Evolutionary conservation across 2,329 filamentous ascomycete genomes (phyloP), one percentile per base, ranked within the genome.

Genomic region (Thielaviopsis cerberus): DNA sequence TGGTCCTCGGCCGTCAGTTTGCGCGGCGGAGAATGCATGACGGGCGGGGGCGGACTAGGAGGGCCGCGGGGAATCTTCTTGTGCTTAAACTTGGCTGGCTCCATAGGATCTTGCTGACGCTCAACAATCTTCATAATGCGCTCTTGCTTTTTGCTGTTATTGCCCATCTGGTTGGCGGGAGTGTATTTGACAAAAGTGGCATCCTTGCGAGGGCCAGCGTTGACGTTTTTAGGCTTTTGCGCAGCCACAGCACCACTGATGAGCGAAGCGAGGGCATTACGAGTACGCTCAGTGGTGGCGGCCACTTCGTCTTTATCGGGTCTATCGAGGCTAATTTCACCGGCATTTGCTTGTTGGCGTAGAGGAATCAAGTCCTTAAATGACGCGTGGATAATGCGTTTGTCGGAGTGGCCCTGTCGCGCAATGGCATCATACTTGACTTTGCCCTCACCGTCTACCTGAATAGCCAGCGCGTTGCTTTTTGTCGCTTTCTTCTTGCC

Each of bases 81-180:
- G 73, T 96, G 88, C 72, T 97, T 97, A 74, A 97, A 96, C 67
- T 96, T 97, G 1, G 92, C 91, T 1, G 92, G 92, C 67, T 96
- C 91, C 85, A 96, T 86, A 0, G 92, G 92, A 71, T 98, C 92
- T 64, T 85, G 79, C 69, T 97, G 91, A 58, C 88, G 79, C 69
- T 96, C 88, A 41, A 96, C 88, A 71, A 98, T 97, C 75, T 97
- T 97, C 81, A 98, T 94, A 63, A 98, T 95, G 15, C 92, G 83
- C 66, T 97, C 90, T 65, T 89, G 88, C 73, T 95, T 94, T 70
- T 83, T 85, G 45, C 80, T 82, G 69, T 89, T 76, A 66, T 81
- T 88, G 13, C 92, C 92, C 88, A 98, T 96, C 73, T 98, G 92
- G 65, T 92, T 91, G 50, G 90, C 88, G 3, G 92, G 92, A 17